Evolutionary conservation across 805 yeast genomes (phyloP).

Genomic region (Ogataea sp.): DNA sequence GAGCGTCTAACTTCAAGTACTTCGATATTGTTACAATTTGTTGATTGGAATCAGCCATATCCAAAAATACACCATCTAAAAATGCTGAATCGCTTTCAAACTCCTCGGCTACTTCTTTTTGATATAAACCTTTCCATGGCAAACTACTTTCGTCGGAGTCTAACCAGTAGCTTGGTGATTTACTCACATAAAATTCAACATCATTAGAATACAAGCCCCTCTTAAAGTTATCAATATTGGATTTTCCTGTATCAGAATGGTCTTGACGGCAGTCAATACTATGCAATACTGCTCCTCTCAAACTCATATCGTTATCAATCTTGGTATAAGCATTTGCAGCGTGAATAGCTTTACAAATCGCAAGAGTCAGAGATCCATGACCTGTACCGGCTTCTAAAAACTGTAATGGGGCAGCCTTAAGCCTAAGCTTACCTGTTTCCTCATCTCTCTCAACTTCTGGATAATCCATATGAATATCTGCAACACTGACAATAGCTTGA

Average conservation of each 20-base stretch:
- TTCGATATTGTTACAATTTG: constrained; percentile 26
- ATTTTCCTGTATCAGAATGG: constrained; percentile 35
- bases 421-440: background rate
- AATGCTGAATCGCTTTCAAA: constrained; percentile 21
- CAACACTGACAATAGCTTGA: constrained; percentile 33
- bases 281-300: constrained; percentile 38
- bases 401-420: constrained; percentile 25
- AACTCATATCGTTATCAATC: constrained; percentile 8
- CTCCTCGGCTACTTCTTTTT: constrained; percentile 6
- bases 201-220: constrained; percentile 36
- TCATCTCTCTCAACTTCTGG: constrained; percentile 17
- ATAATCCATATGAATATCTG: constrained; percentile 37
- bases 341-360: constrained; percentile 34
- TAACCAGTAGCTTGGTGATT: constrained; percentile 36
- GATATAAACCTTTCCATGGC: constrained; percentile 12
- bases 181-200: constrained; percentile 35
- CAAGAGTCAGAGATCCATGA: constrained; percentile 41
- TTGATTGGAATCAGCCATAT: constrained; percentile 35
- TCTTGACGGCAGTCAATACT: constrained; percentile 31
- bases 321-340: constrained; percentile 31
- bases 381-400: constrained; percentile 49
- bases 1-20: constrained; percentile 31
- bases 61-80: constrained; percentile 37
- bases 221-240: constrained; percentile 29
- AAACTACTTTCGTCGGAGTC: constrained; percentile 11